Evolutionary conservation across 768 basidiomycete species (phyloP), one percentile per base, ranked within the genome.

Genomic region (Boletus fagicola): DNA sequence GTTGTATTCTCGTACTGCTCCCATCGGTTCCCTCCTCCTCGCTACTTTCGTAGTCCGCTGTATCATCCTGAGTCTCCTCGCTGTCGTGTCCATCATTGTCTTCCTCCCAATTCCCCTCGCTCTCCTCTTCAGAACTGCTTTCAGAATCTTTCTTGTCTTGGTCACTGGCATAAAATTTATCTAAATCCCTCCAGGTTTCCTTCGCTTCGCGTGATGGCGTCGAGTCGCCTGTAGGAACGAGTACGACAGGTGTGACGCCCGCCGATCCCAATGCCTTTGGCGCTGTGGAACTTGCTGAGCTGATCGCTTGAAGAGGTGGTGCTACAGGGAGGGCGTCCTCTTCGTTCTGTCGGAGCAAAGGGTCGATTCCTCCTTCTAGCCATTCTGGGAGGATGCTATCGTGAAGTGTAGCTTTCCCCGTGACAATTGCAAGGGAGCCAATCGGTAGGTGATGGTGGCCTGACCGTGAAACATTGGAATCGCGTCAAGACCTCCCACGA

Each of bases 291-390:
- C 65, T 66, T 35, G 66, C 47, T 68, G 81, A 62, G n/a, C 77
- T 78, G 44, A 82, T 72, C 2, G 80, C 77, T 35, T 74, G 73
- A 20, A 71, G 67, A 9, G 66, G 67, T 22, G 74, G 69, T 33
- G 72, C 68, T 24, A 43, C 31, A 2, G 62, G 65, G n/a, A 66
- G 65, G 1, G 62, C 62, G 54, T 88, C 87, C 11, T 87, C 85
- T 46, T 80, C 82, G 20, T 75, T 77, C 58, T 93, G 88, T 56
- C 95, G 81, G 54, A 98, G 72, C 0, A 81, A 77, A 1, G 90
- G 75, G 62, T 94, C 91, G 5, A 91, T 91, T 0, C 93, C 94
- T 53, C 83, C 78, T 70, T 95, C 92, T 6, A 90, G 78, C 95
- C 95, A 97, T 64, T 92, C 92, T 0, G 92, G 91, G 0, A 96